A percentile compares a stretch with the other conserved stretches of the same genome.
These are phyloP conservation scores for Solanum bulbocastanum DNA, from an alignment of 257 asterid genomes.

Conservation along the genomic window DNA sequence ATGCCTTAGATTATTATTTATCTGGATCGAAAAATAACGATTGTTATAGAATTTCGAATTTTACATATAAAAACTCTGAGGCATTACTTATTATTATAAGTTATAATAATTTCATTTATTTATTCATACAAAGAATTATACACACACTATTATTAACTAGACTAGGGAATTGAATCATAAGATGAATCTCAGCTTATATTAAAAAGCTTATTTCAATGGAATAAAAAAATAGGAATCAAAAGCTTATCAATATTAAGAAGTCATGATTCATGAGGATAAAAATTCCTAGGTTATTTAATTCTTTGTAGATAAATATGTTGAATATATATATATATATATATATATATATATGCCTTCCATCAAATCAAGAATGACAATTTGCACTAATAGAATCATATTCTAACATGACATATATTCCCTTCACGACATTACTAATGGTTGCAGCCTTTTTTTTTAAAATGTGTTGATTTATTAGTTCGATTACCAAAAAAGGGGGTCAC, in stretches of 20 bases:
- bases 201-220: neutral
- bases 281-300: neutral
- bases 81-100: neutral
- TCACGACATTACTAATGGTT: neutral
- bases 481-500: neutral
- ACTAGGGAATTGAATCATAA: neutral
- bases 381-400: neutral
- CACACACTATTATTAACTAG: too few relatives aligned
- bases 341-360: too few relatives aligned
- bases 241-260: neutral
- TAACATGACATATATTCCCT: neutral
- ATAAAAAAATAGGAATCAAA: neutral
- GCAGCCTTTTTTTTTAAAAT: neutral
- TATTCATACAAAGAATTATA: neutral
- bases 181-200: neutral
- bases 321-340: neutral
- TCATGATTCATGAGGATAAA: neutral
- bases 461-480: neutral
- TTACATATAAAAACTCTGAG: fast-evolving
- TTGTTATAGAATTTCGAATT: neutral
- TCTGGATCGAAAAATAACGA: neutral
- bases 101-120: neutral
- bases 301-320: neutral
- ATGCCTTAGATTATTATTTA: neutral
- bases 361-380: neutral